A percentile compares a stretch with the other conserved stretches of the same genome.
Conservation (phyloP, 1,284 basidiomycete species). For the Sanghuangporus sanghuang region DNA sequence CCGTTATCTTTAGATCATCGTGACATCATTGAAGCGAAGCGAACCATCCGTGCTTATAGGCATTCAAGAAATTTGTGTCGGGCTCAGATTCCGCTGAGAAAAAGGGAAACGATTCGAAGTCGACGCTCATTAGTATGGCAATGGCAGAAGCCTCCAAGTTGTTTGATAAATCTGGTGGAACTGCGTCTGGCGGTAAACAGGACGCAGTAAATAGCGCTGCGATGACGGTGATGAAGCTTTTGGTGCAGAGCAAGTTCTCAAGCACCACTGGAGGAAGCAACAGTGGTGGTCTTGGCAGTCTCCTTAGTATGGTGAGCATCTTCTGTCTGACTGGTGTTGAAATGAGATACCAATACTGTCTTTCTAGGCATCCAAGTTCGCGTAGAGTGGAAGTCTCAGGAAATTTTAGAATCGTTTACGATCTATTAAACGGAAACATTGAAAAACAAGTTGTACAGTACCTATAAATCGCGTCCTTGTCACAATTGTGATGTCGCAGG, state of each 20-base stretch:
- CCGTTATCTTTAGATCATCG: neutral
- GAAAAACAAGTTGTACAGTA: neutral
- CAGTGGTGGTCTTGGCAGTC: slow-evolving; percentile 56
- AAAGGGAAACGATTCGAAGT: slow-evolving; percentile 42
- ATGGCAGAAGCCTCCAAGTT: slow-evolving; percentile 77
- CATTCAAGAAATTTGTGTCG: slow-evolving; percentile 59
- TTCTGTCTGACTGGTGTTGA: neutral
- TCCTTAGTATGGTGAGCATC: slow-evolving; percentile 47
- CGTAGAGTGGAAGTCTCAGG: slow-evolving; percentile 20
- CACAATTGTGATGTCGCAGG: neutral
- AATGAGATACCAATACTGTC: neutral
- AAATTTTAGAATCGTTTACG: neutral
- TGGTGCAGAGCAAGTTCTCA: slow-evolving; percentile 62
- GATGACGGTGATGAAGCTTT: slow-evolving; percentile 78
- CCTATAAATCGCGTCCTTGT: neutral
- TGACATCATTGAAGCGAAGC: neutral
- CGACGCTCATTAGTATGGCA: slow-evolving; percentile 73
- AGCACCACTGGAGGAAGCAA: slow-evolving; percentile 48
- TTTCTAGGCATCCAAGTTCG: slow-evolving; percentile 40
- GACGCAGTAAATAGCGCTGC: slow-evolving; percentile 79
- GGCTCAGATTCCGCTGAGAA: slow-evolving; percentile 31
- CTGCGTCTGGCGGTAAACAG: slow-evolving; percentile 67
- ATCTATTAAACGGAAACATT: neutral
- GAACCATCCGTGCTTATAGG: slow-evolving; percentile 31
- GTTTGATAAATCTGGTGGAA: slow-evolving; percentile 66